Conservation (phyloP, 2,329 filamentous ascomycete genomes). For the Berkeleyomyces basicola region DNA sequence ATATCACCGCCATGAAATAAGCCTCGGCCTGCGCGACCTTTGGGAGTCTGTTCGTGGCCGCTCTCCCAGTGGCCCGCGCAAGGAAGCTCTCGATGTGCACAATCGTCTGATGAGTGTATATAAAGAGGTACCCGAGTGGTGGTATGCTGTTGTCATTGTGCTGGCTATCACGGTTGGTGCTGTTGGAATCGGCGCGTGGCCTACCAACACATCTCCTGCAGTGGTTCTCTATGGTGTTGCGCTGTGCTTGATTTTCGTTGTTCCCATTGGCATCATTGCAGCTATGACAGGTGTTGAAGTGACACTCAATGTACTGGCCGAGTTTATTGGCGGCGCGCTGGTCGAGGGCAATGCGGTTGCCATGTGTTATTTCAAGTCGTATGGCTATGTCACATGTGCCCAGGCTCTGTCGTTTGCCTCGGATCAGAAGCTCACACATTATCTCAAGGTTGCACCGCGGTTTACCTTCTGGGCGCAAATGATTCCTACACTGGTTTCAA, state of each 20-base stretch:
- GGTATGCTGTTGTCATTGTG: conserved; percentile 30
- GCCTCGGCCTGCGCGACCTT: conserved; percentile 31
- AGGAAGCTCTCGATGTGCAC: conserved; percentile 19
- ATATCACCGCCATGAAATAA: conserved; percentile 36
- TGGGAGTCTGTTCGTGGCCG: conserved; percentile 27
- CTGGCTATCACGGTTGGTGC: conserved; percentile 30
- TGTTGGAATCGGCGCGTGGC: conserved; percentile 30
- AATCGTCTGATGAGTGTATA: conserved; percentile 19
- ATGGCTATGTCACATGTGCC: conserved; percentile 32
- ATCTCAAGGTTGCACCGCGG: conserved; percentile 44
- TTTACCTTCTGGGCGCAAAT: conserved; percentile 44
- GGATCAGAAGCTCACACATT: conserved; percentile 34
- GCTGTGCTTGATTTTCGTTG: conserved; percentile 33
- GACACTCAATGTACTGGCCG: conserved; percentile 35
- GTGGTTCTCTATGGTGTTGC: conserved; percentile 35
- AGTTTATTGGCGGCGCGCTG: conserved; percentile 35
- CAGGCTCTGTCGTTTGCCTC: conserved; percentile 35
- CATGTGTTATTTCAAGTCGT: conserved; percentile 40
- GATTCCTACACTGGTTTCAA: conserved; percentile 37
- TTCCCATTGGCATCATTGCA: conserved; percentile 36
- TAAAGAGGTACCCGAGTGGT: conserved; percentile 37
- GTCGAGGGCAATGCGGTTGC: conserved; percentile 33
- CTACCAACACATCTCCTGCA: conserved; percentile 33
- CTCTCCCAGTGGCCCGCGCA: conserved; percentile 18
- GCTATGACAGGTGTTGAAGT: conserved; percentile 37